Percentiles rank a stretch among this genome's conserved stretches.
phyloP scores from a whole-genome alignment of 192 early-diverging fungal species.

The Geosiphon pyriformis region DNA sequence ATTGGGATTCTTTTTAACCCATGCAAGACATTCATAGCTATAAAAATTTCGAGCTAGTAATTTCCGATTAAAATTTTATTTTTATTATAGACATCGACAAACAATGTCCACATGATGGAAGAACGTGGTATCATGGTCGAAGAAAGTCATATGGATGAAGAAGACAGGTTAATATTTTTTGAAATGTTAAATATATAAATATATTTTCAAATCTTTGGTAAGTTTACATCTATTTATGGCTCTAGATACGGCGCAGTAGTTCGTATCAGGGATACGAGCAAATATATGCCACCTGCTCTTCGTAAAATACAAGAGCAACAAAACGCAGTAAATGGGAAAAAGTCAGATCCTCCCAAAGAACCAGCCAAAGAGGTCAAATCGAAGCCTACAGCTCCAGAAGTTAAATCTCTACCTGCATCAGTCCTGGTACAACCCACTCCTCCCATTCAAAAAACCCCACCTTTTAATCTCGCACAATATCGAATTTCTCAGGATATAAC shows the following conservation, averaged over 20 bases:
- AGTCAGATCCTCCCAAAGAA: conserved; percentile 4
- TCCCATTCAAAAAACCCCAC: conserved; percentile 9
- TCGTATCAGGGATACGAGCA: conserved; percentile 60
- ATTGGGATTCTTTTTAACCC: no score
- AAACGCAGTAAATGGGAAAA: conserved; percentile 6
- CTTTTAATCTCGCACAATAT: neutral
- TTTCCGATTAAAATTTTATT: no score
- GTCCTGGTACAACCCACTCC: conserved; percentile 1
- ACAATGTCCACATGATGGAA: conserved; percentile 85
- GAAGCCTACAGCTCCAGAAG: neutral
- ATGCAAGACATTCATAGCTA: no score
- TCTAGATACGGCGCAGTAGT: conserved; percentile 69
- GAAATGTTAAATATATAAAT: neutral
- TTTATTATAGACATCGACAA: conserved; percentile 46
- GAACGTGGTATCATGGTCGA: conserved; percentile 71
- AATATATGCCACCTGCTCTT: conserved; percentile 83
- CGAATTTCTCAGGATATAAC: conserved; percentile 17
- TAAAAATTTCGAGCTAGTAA: no score
- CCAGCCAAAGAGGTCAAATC: conserved; percentile 10
- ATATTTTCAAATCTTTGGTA: neutral
- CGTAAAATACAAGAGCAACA: conserved; percentile 49
- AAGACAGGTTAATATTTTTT: conserved; percentile 51
- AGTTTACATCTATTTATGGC: no score
- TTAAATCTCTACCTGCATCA: conserved; percentile 6
- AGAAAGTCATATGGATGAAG: conserved; percentile 76